Percentiles rank a stretch among this genome's conserved stretches.
Evolutionary conservation across 306 rosid genomes (phyloP).

Genomic region (Fragaria vesca): DNA sequence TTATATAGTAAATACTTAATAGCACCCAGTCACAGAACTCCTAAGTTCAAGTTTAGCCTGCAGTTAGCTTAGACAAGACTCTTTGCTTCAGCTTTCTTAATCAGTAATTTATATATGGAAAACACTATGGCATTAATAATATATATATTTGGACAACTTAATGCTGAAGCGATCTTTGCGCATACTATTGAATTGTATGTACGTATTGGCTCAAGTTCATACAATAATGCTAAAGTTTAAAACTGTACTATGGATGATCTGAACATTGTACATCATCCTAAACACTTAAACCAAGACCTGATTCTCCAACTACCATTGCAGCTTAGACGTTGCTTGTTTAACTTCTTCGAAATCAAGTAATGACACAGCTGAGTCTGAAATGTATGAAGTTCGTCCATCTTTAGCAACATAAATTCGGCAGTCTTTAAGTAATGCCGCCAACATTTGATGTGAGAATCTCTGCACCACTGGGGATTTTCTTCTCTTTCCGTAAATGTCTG

Average conservation of each 20-base stretch:
- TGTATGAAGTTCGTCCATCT: too few species aligned
- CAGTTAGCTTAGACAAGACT: neutral
- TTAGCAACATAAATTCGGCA: too few species aligned
- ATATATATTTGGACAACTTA: too few species aligned
- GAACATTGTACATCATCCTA: neutral
- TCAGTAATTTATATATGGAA: neutral
- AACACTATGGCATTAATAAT: neutral
- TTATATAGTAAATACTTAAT: too few species aligned
- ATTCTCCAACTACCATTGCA: neutral
- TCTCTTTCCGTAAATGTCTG: too few species aligned
- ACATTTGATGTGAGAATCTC: too few species aligned
- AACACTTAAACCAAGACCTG: neutral
- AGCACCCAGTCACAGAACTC: too few species aligned
- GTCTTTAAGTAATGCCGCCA: too few species aligned
- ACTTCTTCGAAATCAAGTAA: neutral
- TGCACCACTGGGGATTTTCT: too few species aligned
- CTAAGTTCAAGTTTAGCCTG: too few species aligned
- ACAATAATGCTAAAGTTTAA: too few species aligned
- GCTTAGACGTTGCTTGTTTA: neutral
- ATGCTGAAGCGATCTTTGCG: neutral
- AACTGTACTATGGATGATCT: neutral
- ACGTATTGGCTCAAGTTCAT: neutral
- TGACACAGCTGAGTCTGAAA: neutral
- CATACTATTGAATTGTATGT: neutral
- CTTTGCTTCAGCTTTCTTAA: neutral